phyloP scores from a whole-genome alignment of 176 grass and related monocot species.

The Dactylis glomerata region DNA sequence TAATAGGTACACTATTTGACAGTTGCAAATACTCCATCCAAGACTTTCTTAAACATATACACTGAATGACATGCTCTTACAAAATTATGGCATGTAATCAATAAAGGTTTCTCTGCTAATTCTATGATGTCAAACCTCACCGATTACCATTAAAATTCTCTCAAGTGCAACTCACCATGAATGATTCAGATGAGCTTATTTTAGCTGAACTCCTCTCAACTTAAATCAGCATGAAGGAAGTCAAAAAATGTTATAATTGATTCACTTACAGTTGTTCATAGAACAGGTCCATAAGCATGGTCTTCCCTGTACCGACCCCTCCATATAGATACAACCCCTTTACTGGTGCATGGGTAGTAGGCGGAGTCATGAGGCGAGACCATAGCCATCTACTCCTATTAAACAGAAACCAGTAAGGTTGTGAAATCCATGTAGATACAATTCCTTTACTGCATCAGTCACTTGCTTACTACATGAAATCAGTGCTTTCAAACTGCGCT shows the following conservation, averaged over 20 bases:
- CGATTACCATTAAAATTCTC: neutral
- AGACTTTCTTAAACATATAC: neutral
- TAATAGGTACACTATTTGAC: neutral
- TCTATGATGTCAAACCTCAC: neutral
- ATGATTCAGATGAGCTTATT: neutral
- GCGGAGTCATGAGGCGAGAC: slow-evolving; percentile 67
- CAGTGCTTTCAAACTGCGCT: neutral
- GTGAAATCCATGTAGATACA: no score
- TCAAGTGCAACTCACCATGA: neutral
- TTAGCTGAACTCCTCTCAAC: neutral
- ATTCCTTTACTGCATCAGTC: neutral
- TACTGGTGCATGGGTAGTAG: slow-evolving; percentile 53
- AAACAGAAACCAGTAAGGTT: slow-evolving; percentile 26
- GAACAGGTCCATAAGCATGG: slow-evolving; percentile 97
- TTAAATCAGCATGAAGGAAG: neutral
- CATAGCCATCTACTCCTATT: slow-evolving; percentile 89
- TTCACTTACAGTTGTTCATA: slow-evolving; percentile 79
- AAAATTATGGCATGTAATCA: neutral
- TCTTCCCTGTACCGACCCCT: slow-evolving; percentile 91
- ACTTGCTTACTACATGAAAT: slow-evolving; percentile 11
- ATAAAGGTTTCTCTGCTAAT: neutral
- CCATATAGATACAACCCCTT: slow-evolving; percentile 85
- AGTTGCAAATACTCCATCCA: neutral
- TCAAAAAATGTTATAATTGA: neutral
- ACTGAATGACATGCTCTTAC: neutral